Base-by-base conservation (phyloP, 768 basidiomycete genomes). In the Pulveroboletus sp. region DNA sequence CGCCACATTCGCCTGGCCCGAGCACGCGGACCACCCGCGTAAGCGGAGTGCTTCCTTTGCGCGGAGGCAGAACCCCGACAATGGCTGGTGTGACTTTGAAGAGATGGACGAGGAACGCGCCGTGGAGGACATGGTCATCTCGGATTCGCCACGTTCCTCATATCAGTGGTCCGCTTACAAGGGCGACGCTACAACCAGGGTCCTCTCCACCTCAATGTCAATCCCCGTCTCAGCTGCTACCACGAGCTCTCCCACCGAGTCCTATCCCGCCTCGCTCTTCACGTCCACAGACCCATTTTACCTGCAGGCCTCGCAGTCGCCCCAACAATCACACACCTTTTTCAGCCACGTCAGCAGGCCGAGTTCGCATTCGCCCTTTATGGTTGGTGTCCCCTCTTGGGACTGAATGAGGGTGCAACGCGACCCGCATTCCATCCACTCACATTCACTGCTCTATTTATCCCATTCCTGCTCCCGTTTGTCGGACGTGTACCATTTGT, bases 231-330 rank as follows among this genome's bases (percentile, higher is more conserved):
- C 54, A 1, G 23, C 48, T 6, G 51, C 62, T 9, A 47, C 40
- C 49, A 49, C 47, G 40, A 50, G 14, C 48, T 51, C 60, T 35
- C 58, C 69, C 45, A 44, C 59, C 30, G 67, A 67, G 22, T 22
- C 60, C 1, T 56, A 40, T 45, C 1, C 54, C 22, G 30, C 68
- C 45, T 72, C 73, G 30, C 55, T 64, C 27, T 77, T 77, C 58
- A 63, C 73, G 1, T 71, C 74, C 43, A 73, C 76, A 11, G 77
- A 78, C 53, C 77, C 76, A n/a, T 77, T 77, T 60, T 77, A 74
- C 56, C 55, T 76, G 50, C 73, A 76, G 19, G 70, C 70, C 20
- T 57, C 64, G n/a, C 76, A 76, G 53, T 50, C 70, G 6, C 54
- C 64, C 11, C 70, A 72, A 47, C 61, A 67, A 32, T 43, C 69